Evolutionary conservation across 2,329 filamentous ascomycete genomes (phyloP).

Genomic region (Chaetomiaceae sp.): DNA sequence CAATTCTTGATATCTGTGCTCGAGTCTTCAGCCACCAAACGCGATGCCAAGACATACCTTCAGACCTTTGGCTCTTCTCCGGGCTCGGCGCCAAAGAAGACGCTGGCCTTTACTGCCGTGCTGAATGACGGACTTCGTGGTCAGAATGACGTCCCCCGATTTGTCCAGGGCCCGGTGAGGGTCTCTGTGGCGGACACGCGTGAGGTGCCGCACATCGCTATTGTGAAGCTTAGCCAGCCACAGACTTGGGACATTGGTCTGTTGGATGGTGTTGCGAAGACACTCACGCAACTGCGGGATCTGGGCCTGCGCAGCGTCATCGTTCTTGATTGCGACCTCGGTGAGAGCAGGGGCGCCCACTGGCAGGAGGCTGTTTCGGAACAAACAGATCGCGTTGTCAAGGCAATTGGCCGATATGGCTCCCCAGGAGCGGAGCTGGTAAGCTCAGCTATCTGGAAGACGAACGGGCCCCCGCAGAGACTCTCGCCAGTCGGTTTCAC

Average conservation of each 20-base stretch:
- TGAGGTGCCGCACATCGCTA: constrained; percentile 63
- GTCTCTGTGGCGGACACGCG: constrained; percentile 31
- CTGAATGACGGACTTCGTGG: constrained; percentile 28
- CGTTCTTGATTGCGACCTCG: constrained; percentile 66
- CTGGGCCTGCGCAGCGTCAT: constrained; percentile 80
- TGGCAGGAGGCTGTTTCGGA: constrained; percentile 47
- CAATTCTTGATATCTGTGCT: constrained; percentile 84
- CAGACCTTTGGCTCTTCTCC: constrained; percentile 66
- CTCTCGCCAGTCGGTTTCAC: constrained; percentile 34
- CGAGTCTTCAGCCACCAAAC: constrained; percentile 83
- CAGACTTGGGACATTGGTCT: constrained; percentile 65
- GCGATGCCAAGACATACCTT: constrained; percentile 87
- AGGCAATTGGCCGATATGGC: constrained; percentile 67
- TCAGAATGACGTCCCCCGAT: constrained; percentile 33
- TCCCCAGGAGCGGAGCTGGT: constrained; percentile 65
- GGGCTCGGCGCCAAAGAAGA: constrained; percentile 30
- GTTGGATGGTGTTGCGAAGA: constrained; percentile 72
- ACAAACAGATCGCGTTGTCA: constrained; percentile 70
- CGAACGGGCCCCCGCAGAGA: constrained; percentile 25
- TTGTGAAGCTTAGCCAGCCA: constrained; percentile 77
- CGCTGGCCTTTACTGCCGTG: constrained; percentile 30
- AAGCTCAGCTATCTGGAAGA: constrained; percentile 48
- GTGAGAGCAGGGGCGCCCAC: constrained; percentile 33
- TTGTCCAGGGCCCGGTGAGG: constrained; percentile 33
- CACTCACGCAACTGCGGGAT: constrained; percentile 74